Evolutionary conservation across 495 filamentous ascomycete genomes (phyloP).

Genomic region (Echria macrotheca): DNA sequence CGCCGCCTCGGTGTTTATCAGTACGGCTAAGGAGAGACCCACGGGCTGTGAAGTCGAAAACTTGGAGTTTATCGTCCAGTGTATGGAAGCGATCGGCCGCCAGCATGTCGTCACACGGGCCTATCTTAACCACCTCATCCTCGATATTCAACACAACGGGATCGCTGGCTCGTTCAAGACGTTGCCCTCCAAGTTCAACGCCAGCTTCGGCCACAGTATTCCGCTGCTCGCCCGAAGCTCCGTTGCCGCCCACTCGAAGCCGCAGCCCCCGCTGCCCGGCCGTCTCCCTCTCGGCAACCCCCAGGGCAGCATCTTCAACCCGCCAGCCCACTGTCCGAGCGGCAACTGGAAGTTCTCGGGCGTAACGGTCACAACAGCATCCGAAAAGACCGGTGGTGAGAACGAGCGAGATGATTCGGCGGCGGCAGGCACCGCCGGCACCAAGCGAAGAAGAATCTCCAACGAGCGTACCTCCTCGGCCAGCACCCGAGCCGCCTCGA

Average conservation of each 20-base stretch:
- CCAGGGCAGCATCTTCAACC: conserved; percentile 9
- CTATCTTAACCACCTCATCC: conserved; percentile 35
- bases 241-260: conserved; percentile 24
- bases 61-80: conserved; percentile 35
- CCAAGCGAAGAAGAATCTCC: too few relatives aligned
- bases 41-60: conserved; percentile 16
- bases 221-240: conserved; percentile 34
- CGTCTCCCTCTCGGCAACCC: conserved; percentile 30
- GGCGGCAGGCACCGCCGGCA: too few relatives aligned
- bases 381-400: too few relatives aligned
- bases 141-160: conserved; percentile 36
- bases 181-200: neutral
- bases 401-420: too few relatives aligned
- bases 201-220: conserved; percentile 28
- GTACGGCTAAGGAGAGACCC: conserved; percentile 25
- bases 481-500: too few relatives aligned
- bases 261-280: conserved; percentile 31
- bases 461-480: too few relatives aligned
- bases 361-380: too few relatives aligned
- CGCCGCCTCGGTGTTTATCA: conserved; percentile 36
- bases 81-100: conserved; percentile 34
- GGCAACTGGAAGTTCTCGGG: too few relatives aligned
- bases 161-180: conserved; percentile 15
- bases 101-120: conserved; percentile 33
- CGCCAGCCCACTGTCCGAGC: neutral